Evolutionary conservation across 2,329 filamentous ascomycete species (phyloP).

Genomic region (Pseudogymnoascus sp.): DNA sequence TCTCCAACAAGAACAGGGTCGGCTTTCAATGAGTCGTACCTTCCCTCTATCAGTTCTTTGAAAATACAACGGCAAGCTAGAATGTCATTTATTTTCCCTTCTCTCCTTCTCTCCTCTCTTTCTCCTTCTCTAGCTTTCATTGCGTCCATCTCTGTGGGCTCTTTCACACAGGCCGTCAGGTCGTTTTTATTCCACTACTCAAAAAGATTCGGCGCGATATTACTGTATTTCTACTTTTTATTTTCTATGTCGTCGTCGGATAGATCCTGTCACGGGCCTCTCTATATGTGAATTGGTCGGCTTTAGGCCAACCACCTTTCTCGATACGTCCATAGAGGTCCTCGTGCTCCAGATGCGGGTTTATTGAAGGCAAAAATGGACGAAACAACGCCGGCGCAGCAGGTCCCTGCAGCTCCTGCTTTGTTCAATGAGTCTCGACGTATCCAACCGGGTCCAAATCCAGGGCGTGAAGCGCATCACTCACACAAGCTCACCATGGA

Average conservation of each 20-base stretch:
- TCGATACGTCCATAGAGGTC: neutral
- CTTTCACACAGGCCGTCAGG: neutral
- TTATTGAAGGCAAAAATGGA: neutral
- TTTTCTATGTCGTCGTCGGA: neutral
- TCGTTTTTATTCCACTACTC: conserved; percentile 5
- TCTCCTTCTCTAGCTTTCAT: neutral
- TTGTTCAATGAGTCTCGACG: neutral
- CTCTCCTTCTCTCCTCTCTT: neutral
- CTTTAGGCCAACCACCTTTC: neutral
- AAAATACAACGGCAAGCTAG: neutral
- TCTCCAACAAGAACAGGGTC: neutral
- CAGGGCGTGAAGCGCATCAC: neutral
- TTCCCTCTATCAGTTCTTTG: neutral
- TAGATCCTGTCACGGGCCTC: neutral
- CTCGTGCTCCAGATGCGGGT: neutral
- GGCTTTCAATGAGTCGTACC: neutral
- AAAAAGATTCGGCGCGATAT: neutral
- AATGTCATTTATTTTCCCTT: neutral
- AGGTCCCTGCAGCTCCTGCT: neutral
- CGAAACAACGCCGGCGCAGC: neutral
- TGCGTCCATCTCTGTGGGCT: neutral
- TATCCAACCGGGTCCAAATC: neutral
- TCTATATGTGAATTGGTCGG: neutral
- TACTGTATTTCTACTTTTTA: neutral
- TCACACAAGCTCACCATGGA: conserved; percentile 11